Evolutionary conservation across 2,329 filamentous ascomycete genomes (phyloP), one percentile per base, ranked within the genome.

Genomic region (Calonectria pauciramosa): DNA sequence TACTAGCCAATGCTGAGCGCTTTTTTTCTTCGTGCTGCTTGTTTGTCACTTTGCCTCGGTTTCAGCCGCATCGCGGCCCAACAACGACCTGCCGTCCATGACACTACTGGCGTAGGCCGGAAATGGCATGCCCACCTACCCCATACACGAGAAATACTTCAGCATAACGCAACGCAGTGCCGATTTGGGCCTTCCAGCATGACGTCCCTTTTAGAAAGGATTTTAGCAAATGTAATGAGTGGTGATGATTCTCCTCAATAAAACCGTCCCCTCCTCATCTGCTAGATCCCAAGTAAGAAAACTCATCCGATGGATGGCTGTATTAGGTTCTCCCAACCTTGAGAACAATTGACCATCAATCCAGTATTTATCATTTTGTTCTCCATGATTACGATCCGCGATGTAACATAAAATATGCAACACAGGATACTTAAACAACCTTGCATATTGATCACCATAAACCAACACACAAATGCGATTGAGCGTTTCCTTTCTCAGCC

Each of bases 1-100:
- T 79, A 80, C 75, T 74, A 74, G 71, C 32, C 28, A 59, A 75
- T 78, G 52, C 72, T 70, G 70, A 71, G 44, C 60, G 36, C 23
- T 41, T 63, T 63, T 63, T 52, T 60, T 64, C 47, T 64, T 38
- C 8, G 23, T 67, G 30, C 63, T 44, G 23, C 51, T 60, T 56
- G 70, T 36, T 28, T 36, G 64, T 38, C 16, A 49, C 28, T 65
- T 44, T 68, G 54, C 56, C 63, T 68, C 51, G 63, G 73, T 70
- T 74, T 78, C 68, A 78, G 72, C 72, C 71, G 73, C 76, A 77
- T 77, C 52, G 32, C 70, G 8, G 66, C 63, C 56, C 47, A 52
- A 63, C 52, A 60, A 70, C 41, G 2, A 52, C 60, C 60, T 36
- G n/a, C 36, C 38, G 51, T 66, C 56, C 51, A 68, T 52, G 38